A percentile compares a stretch with the other conserved stretches of the same genome.
phyloP scores from a whole-genome alignment of 2,329 filamentous ascomycete species.

The Colletotrichum cordylinicola region DNA sequence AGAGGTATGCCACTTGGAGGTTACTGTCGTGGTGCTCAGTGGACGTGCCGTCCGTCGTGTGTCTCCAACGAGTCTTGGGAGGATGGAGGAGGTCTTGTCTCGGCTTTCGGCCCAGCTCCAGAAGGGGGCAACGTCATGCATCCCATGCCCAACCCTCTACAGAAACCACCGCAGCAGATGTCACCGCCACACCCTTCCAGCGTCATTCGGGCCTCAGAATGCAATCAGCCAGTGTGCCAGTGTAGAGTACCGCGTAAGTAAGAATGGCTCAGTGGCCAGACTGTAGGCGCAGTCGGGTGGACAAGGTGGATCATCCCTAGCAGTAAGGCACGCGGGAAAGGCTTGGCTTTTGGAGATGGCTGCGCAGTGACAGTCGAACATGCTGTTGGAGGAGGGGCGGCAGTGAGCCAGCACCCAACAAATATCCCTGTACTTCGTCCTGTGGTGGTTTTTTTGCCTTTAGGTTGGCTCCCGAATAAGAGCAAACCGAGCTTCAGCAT shows the following conservation, averaged over 20 bases:
- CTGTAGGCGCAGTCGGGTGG: neutral
- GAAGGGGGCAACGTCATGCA: conserved; percentile 17
- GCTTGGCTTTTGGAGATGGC: neutral
- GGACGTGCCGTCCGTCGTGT: conserved; percentile 1
- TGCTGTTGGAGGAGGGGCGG: neutral
- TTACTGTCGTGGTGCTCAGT: neutral
- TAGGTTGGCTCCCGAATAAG: neutral
- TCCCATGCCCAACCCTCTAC: neutral
- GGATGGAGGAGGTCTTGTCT: conserved; percentile 7
- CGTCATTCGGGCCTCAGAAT: neutral
- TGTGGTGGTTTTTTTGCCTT: neutral
- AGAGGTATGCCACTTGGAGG: neutral
- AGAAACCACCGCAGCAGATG: neutral
- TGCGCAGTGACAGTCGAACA: neutral
- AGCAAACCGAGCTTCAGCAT: neutral
- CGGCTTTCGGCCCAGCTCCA: conserved; percentile 1
- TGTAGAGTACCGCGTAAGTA: neutral
- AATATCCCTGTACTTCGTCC: neutral
- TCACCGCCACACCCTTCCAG: conserved; percentile 1
- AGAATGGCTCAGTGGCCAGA: neutral
- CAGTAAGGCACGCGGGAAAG: neutral
- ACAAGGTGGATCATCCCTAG: neutral
- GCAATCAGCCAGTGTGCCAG: neutral
- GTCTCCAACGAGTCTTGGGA: neutral
- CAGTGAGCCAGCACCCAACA: neutral